Percentiles rank a stretch among this genome's conserved stretches.
These are phyloP conservation scores for Trichoderma asperelloides DNA, from an alignment of 495 filamentous ascomycete species.

Conservation along the genomic window DNA sequence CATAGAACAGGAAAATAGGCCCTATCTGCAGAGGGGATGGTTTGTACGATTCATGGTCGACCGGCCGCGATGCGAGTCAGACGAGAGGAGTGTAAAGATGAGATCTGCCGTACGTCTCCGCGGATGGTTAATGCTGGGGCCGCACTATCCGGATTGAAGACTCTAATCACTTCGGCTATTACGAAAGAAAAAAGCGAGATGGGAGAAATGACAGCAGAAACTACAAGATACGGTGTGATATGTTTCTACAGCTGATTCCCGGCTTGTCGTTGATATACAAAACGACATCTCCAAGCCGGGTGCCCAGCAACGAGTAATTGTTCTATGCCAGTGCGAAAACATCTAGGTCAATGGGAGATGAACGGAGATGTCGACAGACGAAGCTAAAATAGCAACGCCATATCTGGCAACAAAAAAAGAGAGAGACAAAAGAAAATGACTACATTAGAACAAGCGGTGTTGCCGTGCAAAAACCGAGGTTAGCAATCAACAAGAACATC, in stretches of 20 bases:
- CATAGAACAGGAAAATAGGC: background rate
- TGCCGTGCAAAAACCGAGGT: background rate
- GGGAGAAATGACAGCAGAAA: background rate
- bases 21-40: background rate
- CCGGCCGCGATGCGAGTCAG: background rate
- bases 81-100: background rate
- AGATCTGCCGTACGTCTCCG: background rate
- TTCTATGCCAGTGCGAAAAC: constrained; percentile 36
- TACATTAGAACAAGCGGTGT: background rate
- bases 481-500: background rate
- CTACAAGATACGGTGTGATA: constrained; percentile 9
- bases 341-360: constrained; percentile 28
- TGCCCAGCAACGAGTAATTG: constrained; percentile 38
- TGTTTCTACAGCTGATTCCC: constrained; percentile 46
- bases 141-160: background rate
- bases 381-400: constrained; percentile 17
- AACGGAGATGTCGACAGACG: constrained; percentile 30
- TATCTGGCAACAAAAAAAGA: constrained; percentile 19
- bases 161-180: background rate
- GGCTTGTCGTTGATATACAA: constrained; percentile 33
- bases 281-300: constrained; percentile 38
- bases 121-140: background rate
- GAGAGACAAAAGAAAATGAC: background rate
- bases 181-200: background rate
- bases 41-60: background rate